Evolutionary conservation across 305 asterid species (phyloP).

Genomic region (Solanum chacoense): DNA sequence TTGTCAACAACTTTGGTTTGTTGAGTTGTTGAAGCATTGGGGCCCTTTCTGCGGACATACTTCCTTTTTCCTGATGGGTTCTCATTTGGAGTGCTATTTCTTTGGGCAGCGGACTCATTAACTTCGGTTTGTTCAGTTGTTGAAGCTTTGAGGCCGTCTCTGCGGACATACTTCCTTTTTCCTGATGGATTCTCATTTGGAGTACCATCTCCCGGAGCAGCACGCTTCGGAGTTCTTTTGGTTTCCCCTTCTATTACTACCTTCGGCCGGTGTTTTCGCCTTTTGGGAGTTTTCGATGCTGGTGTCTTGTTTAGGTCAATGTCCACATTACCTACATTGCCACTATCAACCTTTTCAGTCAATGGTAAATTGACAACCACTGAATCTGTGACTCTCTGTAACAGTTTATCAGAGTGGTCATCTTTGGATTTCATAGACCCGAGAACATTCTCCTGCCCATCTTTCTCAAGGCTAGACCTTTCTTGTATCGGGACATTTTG

Average conservation of each 20-base stretch:
- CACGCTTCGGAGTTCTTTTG: conserved; percentile 48
- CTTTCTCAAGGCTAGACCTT: conserved; percentile 24
- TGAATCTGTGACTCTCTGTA: conserved; percentile 16
- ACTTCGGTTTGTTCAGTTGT: conserved; percentile 5
- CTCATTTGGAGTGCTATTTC: conserved; percentile 22
- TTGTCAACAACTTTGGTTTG: conserved; percentile 12
- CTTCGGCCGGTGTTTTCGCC: conserved; percentile 82
- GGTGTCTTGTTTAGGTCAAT: conserved; percentile 73
- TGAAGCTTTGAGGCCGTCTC: conserved; percentile 27
- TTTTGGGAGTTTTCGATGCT: conserved; percentile 46
- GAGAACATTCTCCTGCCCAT: conserved; percentile 15
- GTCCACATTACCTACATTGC: conserved; percentile 28
- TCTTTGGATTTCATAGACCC: conserved; percentile 19
- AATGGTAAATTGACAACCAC: conserved; percentile 20
- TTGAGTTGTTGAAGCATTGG: conserved; percentile 5
- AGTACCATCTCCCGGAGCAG: conserved; percentile 15
- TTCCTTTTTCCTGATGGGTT: conserved; percentile 43
- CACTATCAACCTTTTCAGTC: conserved; percentile 21
- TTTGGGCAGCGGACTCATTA: conserved; percentile 22
- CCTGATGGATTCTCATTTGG: conserved; percentile 27
- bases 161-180: conserved; percentile 62
- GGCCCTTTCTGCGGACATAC: conserved; percentile 36
- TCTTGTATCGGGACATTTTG: conserved; percentile 17
- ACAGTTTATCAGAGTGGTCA: conserved; percentile 19
- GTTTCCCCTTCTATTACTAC: conserved; percentile 72